Percentiles rank a stretch among this genome's conserved stretches.
Conservation (phyloP, 2,329 filamentous ascomycete species). For the Septoria linicola region DNA sequence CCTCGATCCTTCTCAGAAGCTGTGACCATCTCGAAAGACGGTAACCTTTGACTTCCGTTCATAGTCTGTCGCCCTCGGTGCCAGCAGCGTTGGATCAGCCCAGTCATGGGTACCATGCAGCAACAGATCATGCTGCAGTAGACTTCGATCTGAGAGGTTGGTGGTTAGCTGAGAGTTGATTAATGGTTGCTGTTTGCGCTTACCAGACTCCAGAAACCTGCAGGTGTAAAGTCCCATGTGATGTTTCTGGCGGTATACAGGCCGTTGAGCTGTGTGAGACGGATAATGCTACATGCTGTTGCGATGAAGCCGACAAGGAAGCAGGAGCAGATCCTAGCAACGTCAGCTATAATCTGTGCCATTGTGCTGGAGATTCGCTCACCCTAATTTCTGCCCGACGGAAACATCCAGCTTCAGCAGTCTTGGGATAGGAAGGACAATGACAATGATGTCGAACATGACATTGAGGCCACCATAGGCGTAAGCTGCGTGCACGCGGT, state of each 20-base stretch:
- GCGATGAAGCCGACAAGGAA: constrained; percentile 22
- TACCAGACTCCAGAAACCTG: constrained; percentile 12
- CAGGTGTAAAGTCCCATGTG: constrained; percentile 15
- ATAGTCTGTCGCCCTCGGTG: not conserved
- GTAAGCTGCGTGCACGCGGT: constrained; percentile 16
- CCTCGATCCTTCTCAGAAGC: constrained; percentile 2
- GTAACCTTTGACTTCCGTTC: not conserved
- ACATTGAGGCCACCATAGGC: constrained; percentile 17
- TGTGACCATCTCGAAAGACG: constrained; percentile 8
- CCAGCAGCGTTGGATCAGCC: constrained; percentile 17
- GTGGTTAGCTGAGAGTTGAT: constrained; percentile 15
- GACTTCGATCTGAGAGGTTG: constrained; percentile 16
- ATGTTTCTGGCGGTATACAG: constrained; percentile 11
- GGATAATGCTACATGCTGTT: constrained; percentile 19
- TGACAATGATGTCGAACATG: constrained; percentile 17
- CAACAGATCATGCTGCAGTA: constrained; percentile 25
- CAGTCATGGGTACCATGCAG: constrained; percentile 21
- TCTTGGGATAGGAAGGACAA: constrained; percentile 17
- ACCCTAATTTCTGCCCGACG: constrained; percentile 18
- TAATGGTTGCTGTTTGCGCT: constrained; percentile 7
- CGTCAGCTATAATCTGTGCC: not conserved
- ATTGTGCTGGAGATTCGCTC: not conserved
- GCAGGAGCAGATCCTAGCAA: constrained; percentile 10
- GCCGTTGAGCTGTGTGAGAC: constrained; percentile 13
- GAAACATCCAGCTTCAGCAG: constrained; percentile 19